phyloP scores from a whole-genome alignment of 345 rosid species.

The Aquilaria yunnanensis region DNA sequence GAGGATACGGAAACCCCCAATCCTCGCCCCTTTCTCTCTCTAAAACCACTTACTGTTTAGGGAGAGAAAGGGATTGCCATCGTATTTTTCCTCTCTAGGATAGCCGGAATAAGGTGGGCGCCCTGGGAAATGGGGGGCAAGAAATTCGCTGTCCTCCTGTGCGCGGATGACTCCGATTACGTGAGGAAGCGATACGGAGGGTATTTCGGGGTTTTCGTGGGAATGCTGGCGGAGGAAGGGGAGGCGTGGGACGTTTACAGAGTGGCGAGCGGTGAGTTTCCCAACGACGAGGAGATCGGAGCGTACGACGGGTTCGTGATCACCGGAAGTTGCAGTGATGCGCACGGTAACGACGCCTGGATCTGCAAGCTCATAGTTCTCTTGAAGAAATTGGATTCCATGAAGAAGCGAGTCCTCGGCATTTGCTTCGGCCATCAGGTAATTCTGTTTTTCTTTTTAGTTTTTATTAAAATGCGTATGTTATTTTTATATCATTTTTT shows the following conservation, averaged over 20 bases:
- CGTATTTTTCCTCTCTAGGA: neutral
- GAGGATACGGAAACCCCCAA: no score
- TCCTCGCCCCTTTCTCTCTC: constrained; percentile 1
- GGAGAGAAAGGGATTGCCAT: constrained; percentile 3
- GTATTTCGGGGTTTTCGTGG: constrained; percentile 43
- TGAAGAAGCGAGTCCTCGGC: constrained; percentile 53
- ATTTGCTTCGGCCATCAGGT: constrained; percentile 87
- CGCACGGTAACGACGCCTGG: constrained; percentile 52
- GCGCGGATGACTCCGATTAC: constrained; percentile 66
- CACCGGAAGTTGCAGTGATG: constrained; percentile 67
- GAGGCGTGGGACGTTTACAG: constrained; percentile 53
- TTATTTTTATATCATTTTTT: no score
- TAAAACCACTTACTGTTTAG: neutral
- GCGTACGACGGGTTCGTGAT: constrained; percentile 57
- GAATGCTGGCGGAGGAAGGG: constrained; percentile 51
- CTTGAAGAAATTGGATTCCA: constrained; percentile 37
- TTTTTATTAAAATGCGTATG: no score
- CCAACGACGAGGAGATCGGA: constrained; percentile 35
- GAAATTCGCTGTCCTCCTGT: constrained; percentile 52
- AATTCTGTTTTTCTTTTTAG: neutral
- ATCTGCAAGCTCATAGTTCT: constrained; percentile 42
- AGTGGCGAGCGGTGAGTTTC: constrained; percentile 44
- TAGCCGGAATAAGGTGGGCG: neutral
- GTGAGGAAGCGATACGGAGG: constrained; percentile 50
- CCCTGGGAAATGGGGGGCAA: constrained; percentile 20